Evolutionary conservation across 345 rosid genomes (phyloP), one percentile per base, ranked within the genome.

Genomic region (Firmiana major): DNA sequence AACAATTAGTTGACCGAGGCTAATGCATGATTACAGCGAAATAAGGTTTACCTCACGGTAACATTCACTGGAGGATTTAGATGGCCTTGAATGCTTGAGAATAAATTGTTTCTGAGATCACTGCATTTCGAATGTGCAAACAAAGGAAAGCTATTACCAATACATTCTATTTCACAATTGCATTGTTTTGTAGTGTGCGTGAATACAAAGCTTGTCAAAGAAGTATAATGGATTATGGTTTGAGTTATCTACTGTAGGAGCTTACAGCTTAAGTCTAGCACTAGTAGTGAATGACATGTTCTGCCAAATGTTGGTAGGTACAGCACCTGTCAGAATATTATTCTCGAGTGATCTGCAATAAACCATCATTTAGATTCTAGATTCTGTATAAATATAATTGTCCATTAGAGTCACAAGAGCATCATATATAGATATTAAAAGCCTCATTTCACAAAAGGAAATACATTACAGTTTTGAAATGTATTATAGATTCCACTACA

Each of bases 51-150:
- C 98, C 97, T 90, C 78, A 94, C 81, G 79, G 92, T 91, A 83
- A 94, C 94, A 84, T 93, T 93, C 63, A 45, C 80, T 13, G 97
- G 94, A 75, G 82, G 94, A 79, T 86, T 80, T 75, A 89, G 80
- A 75, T 82, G 86, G 81, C 97, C 97, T 31, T 22, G 55, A 83
- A 89, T 79, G 77, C 53, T 81, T 72, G 97, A 92, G 74, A 94
- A 79, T 43, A 36, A 72, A 81, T 94, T 92, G 84, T 94, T 87
- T 85, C 93, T 88, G 63, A 94, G 86, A 87, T 94, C 98, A 78
- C 97, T 92, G 91, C 79, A 82, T 78, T 53, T 53, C 26, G 9
- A 22, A 81, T 26, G 13, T 63, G 67, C 21, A 80, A 28, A 70
- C 48, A 62, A 72, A 12, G 7, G 71, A 66, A 74, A 80, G 3